Evolutionary conservation across 345 rosid genomes (phyloP), one percentile per base, ranked within the genome.

Genomic region (Eucalyptus globulus): DNA sequence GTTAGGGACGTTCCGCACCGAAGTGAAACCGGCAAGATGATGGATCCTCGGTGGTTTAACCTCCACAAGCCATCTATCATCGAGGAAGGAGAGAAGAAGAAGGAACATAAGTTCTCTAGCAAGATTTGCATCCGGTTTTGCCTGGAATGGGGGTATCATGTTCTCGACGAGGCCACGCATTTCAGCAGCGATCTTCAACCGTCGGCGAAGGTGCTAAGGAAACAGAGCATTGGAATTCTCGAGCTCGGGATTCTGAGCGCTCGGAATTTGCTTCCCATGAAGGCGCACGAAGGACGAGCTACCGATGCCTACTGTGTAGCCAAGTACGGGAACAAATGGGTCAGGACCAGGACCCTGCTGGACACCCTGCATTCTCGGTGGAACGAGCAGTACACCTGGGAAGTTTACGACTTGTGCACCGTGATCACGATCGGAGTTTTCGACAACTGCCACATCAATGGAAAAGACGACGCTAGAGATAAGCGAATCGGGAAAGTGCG

Each of bases 351-450:
- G 89, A 98, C 99, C 14, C 95, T 98, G 51, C 95, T 98, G 11
- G 97, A 98, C 87, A 96, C 97, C 21, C 92, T 95, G 90, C 65
- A 76, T 6, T 97, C 99, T 49, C 91, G 92, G 89, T 98, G 99
- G 99, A 97, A 98, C 65, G 99, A 98, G 94, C 99, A 98, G 88
- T 98, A 97, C 88, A 98, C 99, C 27, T 98, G 99, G 99, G 99
- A 98, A 87, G 99, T 97, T 80, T 94, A 76, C 76, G 99, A 98
- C 92, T 96, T 99, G 5, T 97, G 99, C 86, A 98, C 99, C 9
- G 99, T 97, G 47, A 94, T 98, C 88, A 97, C 99, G 19, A 90
- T 98, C 60, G 99, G 58, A 89, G 93, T 86, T 14, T 92, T 90
- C 90, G 95, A 94, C 87, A 94, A 94, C 88, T 89, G 91, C 81